A percentile compares a stretch with the other conserved stretches of the same genome.
phyloP scores from a whole-genome alignment of 129 eudicot species.

The Scalesia atractyloides region DNA sequence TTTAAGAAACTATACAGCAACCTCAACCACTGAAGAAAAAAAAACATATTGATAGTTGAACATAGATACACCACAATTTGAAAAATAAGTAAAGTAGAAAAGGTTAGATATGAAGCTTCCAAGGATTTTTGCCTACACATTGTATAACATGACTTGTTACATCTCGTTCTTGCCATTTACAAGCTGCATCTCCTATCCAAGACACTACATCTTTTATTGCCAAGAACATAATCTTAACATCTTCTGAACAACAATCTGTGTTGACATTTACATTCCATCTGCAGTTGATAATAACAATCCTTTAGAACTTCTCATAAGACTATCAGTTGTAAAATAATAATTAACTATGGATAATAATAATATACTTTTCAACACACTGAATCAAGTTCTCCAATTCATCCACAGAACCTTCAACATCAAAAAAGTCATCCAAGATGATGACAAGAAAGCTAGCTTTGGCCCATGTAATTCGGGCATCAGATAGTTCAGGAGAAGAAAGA shows the following conservation, averaged over 20 bases:
- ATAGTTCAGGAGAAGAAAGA: constrained; percentile 57
- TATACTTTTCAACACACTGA: constrained; percentile 61
- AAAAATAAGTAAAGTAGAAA: too few species aligned
- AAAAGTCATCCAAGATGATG: constrained; percentile 78
- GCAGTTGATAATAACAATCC: too few species aligned
- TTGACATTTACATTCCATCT: constrained; percentile 60
- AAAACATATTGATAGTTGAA: background rate
- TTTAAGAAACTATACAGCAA: constrained; percentile 59
- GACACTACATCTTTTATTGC: constrained; percentile 53
- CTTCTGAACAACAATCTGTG: constrained; percentile 61
- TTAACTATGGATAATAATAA: background rate
- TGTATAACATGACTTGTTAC: constrained; percentile 60
- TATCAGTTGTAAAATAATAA: background rate
- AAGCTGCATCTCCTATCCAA: constrained; percentile 62
- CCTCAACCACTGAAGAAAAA: constrained; percentile 63
- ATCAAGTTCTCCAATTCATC: constrained; percentile 68
- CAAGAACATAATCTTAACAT: constrained; percentile 63
- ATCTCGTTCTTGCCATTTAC: constrained; percentile 55
- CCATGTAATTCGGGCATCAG: constrained; percentile 89
- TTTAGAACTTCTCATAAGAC: background rate
- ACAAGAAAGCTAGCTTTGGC: constrained; percentile 70
- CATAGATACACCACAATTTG: background rate
- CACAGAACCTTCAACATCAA: constrained; percentile 76
- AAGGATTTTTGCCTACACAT: constrained; percentile 22
- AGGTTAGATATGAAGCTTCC: too few species aligned